These are phyloP conservation scores for Annulohypoxylon bovei DNA, from an alignment of 495 filamentous ascomycete genomes.

Conservation along the genomic window DNA sequence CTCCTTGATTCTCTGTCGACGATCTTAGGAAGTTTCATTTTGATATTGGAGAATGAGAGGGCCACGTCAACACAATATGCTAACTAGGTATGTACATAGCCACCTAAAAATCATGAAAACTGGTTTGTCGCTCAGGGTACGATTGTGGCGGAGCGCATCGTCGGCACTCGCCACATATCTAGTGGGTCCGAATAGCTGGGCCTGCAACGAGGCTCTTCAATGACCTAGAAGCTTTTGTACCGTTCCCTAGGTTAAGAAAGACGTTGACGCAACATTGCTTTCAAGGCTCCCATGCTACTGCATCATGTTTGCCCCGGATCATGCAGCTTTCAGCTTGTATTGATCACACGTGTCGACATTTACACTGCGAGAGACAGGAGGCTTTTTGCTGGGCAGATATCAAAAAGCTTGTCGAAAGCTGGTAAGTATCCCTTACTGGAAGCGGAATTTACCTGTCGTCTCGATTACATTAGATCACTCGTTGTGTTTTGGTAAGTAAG, in stretches of 20 bases:
- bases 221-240: constrained; percentile 14
- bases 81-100: constrained; percentile 32
- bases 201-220: constrained; percentile 19
- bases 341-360: constrained; percentile 7
- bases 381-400: constrained; percentile 16
- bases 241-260: constrained; percentile 8
- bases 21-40: not conserved
- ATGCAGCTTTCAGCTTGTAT: constrained; percentile 47
- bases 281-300: constrained; percentile 18
- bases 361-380: not conserved
- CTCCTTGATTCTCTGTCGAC: constrained; percentile 4
- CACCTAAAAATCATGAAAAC: constrained; percentile 8
- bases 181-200: constrained; percentile 31
- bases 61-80: constrained; percentile 44
- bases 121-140: constrained; percentile 26
- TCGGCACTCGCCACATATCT: constrained; percentile 42
- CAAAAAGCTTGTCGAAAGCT: constrained; percentile 4
- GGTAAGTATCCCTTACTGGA: constrained; percentile 1
- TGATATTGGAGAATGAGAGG: constrained; percentile 35
- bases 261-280: constrained; percentile 26
- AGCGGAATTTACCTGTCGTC: constrained; percentile 2
- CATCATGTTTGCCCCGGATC: constrained; percentile 31
- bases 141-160: constrained; percentile 46
- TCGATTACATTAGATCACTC: constrained; percentile 3
- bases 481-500: not conserved